phyloP scores from a whole-genome alignment of 441 rosid genomes.

The Manihot esculenta region DNA sequence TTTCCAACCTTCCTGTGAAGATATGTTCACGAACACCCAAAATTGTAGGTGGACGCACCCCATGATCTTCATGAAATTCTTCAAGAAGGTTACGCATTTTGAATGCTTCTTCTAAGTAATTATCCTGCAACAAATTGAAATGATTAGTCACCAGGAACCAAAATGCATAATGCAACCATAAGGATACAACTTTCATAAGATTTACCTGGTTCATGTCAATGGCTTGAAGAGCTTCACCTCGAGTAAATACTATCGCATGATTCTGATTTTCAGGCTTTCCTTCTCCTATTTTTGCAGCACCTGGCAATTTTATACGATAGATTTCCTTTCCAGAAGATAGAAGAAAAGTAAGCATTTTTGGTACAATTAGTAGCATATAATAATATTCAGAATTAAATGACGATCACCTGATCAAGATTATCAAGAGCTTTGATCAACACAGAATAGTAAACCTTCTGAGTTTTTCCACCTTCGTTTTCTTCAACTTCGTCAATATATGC shows the following conservation, averaged over 20 bases:
- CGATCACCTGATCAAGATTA: conserved; percentile 83
- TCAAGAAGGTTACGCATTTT: conserved; percentile 95
- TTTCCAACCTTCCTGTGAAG: conserved; percentile 85
- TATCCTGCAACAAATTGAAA: conserved; percentile 54
- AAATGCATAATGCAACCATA: neutral
- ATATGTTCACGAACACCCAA: conserved; percentile 96
- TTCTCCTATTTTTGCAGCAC: conserved; percentile 84
- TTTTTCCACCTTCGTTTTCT: conserved; percentile 74
- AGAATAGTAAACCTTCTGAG: conserved; percentile 80
- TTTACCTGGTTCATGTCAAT: conserved; percentile 97
- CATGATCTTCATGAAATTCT: conserved; percentile 94
- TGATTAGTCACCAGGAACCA: conserved; percentile 4
- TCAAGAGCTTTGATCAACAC: conserved; percentile 90
- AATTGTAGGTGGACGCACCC: conserved; percentile 87
- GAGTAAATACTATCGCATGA: conserved; percentile 79
- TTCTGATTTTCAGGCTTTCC: conserved; percentile 97
- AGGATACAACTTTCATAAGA: conserved; percentile 2
- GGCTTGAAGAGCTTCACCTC: conserved; percentile 94
- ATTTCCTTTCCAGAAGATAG: conserved; percentile 61
- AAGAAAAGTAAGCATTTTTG: conserved; percentile 24
- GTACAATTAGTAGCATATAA: conserved; percentile 2
- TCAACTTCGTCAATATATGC: conserved; percentile 98
- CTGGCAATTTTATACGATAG: conserved; percentile 85
- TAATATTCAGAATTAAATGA: conserved; percentile 19
- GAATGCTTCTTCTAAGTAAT: conserved; percentile 96